Base-by-base conservation (phyloP, 75 land plant genomes). In the Pinus tabuliformis region DNA sequence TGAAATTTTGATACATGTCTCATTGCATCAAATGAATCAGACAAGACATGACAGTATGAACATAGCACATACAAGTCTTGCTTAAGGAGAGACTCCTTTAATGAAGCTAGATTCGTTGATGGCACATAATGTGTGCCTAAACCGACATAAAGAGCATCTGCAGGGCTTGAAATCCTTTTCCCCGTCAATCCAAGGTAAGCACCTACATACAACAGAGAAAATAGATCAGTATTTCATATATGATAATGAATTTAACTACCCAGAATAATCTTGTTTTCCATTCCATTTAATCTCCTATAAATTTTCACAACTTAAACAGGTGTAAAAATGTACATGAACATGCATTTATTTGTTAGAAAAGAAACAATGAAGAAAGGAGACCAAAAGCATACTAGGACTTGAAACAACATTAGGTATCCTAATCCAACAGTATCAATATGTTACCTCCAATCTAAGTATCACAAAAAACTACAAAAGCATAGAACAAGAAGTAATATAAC, bases 141-240 rank as follows among this genome's bases (percentile, higher is more conserved):
- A 52, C 99, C 99, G 12, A 86, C 80, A 80, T 77, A 96, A 22
- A 96, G 81, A 21, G 99, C 99, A 87, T 96, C 99, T 71, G 98
- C 88, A 68, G 99, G 89, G 61, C 88, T 79, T 37, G 84, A 85
- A 33, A 94, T 84, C 80, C 98, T 88, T 73, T 90, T 89, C 21
- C 98, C 99, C 62, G 95, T 92, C 87, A 96, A 21, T n/a, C 87
- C 99, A 71, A 96, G 84, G 76, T 96, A 96, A 45, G 91, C 78
- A 73, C 99, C 99, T 96, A 83, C 76, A 81, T 52, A 58, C 70
- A 64, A 24, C 18, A 39, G 5, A 5, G 11, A 83, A 56, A 21
- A 42, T 3, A 16, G 45, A 6, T 56, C 20, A 45, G 49, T 6
- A 81, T 16, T 21, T 61, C 45, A 28, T 17, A 20, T 5, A 81